Evolutionary conservation across 2,329 filamentous ascomycete species (phyloP).

Genomic region (Venturia carpophila): DNA sequence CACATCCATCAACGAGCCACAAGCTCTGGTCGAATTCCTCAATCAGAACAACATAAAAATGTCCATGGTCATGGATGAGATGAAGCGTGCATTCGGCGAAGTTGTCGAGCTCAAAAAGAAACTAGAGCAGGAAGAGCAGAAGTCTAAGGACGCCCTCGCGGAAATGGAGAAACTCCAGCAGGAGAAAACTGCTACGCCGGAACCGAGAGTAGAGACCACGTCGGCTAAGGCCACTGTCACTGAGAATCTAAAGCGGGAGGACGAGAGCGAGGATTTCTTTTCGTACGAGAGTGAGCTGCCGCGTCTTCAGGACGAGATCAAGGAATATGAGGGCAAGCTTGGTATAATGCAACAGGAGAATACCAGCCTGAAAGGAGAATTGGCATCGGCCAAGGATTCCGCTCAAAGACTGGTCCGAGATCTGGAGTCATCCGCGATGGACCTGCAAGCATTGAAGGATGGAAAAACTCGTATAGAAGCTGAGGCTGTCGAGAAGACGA

Average conservation of each 20-base stretch:
- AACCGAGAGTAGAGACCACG: conserved; percentile 15
- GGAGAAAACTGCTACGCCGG: conserved; percentile 18
- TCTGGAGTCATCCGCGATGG: conserved; percentile 58
- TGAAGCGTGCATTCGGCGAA: conserved; percentile 78
- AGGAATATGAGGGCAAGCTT: conserved; percentile 63
- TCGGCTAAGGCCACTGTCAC: background rate
- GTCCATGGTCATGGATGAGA: conserved; percentile 89
- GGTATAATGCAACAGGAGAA: conserved; percentile 63
- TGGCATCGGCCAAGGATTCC: conserved; percentile 64
- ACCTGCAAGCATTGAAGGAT: conserved; percentile 51
- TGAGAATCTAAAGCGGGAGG: conserved; percentile 22
- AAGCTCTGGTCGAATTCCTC: conserved; percentile 79
- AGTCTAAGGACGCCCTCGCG: conserved; percentile 52
- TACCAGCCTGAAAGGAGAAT: conserved; percentile 58
- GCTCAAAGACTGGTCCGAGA: conserved; percentile 42
- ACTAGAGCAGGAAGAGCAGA: conserved; percentile 59
- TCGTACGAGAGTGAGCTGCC: conserved; percentile 85
- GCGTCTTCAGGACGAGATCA: conserved; percentile 66
- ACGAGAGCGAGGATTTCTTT: conserved; percentile 68
- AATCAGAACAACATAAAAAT: conserved; percentile 77
- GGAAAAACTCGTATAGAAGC: conserved; percentile 38
- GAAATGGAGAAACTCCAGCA: conserved; percentile 52
- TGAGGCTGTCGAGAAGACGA: conserved; percentile 32
- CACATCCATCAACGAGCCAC: conserved; percentile 77
- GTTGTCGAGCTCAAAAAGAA: conserved; percentile 74